phyloP scores from a whole-genome alignment of 1,284 basidiomycete genomes.

The Puccinia horiana region DNA sequence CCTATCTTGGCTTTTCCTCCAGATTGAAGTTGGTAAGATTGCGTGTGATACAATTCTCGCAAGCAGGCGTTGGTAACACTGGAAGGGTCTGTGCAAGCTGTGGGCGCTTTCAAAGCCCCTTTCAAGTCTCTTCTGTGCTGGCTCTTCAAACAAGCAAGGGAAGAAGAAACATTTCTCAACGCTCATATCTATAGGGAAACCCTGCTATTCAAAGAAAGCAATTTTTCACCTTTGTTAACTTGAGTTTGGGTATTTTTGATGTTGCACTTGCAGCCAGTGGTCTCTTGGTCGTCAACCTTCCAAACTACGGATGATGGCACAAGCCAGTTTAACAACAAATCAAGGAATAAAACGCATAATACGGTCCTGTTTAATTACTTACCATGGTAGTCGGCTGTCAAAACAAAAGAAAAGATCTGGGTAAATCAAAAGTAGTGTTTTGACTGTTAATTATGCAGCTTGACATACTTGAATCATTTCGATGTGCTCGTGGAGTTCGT shows the following conservation, averaged over 20 bases:
- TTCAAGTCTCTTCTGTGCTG: not conserved
- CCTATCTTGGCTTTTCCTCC: slow-evolving; percentile 9
- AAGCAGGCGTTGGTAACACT: slow-evolving; percentile 27
- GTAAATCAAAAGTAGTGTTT: not conserved
- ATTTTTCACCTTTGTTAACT: not conserved
- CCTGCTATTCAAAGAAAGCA: too few relatives aligned
- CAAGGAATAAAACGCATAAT: not conserved
- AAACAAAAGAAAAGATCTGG: not conserved
- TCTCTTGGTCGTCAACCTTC: slow-evolving; percentile 15
- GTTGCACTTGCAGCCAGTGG: not conserved
- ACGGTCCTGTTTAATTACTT: not conserved
- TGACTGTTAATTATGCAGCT: not conserved
- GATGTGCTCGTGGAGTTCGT: slow-evolving; percentile 22
- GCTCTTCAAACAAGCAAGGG: not conserved
- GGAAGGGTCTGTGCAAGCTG: slow-evolving; percentile 6
- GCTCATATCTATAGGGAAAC: too few relatives aligned
- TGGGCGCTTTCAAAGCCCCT: not conserved
- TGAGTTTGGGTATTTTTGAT: not conserved
- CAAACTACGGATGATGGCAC: slow-evolving; percentile 18
- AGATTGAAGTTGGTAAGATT: slow-evolving; percentile 10
- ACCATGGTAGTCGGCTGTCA: slow-evolving; percentile 38
- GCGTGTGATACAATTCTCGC: slow-evolving; percentile 18
- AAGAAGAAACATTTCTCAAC: not conserved
- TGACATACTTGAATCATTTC: slow-evolving; percentile 21
- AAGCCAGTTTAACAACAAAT: not conserved